Percentiles rank a stretch among this genome's conserved stretches.
Conservation (phyloP, 352 stramenopile species). For the Phytophthora constricta region DNA sequence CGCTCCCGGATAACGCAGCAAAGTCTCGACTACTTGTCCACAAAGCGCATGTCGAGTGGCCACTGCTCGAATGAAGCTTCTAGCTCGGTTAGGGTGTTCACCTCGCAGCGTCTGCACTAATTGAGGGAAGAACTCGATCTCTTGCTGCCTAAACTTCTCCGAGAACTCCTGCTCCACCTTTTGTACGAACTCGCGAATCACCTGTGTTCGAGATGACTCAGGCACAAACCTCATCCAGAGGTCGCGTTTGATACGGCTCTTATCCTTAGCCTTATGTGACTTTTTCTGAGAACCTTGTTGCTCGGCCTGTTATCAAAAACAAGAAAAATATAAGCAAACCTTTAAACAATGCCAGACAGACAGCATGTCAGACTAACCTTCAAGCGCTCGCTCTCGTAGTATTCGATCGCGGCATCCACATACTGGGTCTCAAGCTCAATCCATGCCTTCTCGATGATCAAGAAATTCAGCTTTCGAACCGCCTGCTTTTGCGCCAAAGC, state of each 20-base stretch:
- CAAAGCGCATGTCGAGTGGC: conserved; percentile 50
- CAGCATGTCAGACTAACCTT: conserved; percentile 32
- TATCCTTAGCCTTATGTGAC: conserved; percentile 29
- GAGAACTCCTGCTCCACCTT: conserved; percentile 48
- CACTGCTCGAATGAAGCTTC: conserved; percentile 63
- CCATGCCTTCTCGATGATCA: conserved; percentile 59
- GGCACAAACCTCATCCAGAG: conserved; percentile 65
- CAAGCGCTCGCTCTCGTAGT: conserved; percentile 42
- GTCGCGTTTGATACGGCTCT: conserved; percentile 18
- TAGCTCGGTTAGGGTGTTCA: conserved; percentile 59
- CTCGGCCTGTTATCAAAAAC: too few relatives aligned
- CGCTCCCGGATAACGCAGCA: conserved; percentile 47
- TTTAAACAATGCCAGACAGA: neutral
- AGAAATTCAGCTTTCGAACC: conserved; percentile 40
- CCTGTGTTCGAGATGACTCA: conserved; percentile 34
- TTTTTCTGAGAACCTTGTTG: conserved; percentile 21
- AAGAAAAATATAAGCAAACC: too few relatives aligned
- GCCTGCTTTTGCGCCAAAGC: conserved; percentile 57
- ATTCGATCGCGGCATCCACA: conserved; percentile 55
- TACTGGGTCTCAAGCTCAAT: conserved; percentile 52
- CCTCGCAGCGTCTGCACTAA: conserved; percentile 63
- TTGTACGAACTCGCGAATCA: conserved; percentile 52
- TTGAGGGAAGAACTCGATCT: conserved; percentile 71
- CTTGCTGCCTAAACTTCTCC: conserved; percentile 52
- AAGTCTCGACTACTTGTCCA: conserved; percentile 43